These are phyloP conservation scores for Spathaspora sp. DNA, from an alignment of 1,139 yeast species.

Conservation along the genomic window DNA sequence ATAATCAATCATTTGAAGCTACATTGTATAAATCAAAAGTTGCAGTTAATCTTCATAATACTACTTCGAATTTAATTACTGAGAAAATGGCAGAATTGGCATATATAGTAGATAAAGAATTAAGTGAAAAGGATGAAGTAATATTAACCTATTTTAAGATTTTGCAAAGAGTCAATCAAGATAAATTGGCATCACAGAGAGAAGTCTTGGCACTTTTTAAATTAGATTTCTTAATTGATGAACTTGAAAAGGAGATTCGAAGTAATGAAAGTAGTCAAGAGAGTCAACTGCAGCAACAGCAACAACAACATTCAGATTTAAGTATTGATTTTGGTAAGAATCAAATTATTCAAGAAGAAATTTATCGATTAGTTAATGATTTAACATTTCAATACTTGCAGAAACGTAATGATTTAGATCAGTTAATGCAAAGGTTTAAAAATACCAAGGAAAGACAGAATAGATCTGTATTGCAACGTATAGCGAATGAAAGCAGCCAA, in stretches of 20 bases:
- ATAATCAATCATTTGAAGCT: constrained; percentile 36
- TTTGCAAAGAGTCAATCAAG: constrained; percentile 24
- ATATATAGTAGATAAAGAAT: constrained; percentile 40
- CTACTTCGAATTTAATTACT: constrained; percentile 35
- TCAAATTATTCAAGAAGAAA: constrained; percentile 44
- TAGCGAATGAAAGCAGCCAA: background rate
- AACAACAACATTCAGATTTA: too few species aligned
- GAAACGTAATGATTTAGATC: constrained; percentile 31
- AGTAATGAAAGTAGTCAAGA: constrained; percentile 10
- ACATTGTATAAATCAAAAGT: constrained; percentile 39
- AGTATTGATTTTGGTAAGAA: constrained; percentile 27
- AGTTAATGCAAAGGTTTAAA: constrained; percentile 18
- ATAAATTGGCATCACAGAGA: constrained; percentile 36
- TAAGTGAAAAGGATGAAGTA: constrained; percentile 38
- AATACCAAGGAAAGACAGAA: constrained; percentile 16
- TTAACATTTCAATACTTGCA: constrained; percentile 38
- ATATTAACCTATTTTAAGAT: constrained; percentile 30
- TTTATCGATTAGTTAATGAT: constrained; percentile 40
- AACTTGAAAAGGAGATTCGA: constrained; percentile 8
- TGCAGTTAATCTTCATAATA: constrained; percentile 36
- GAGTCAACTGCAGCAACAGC: constrained; percentile 7
- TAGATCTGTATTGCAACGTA: background rate
- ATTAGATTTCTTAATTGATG: constrained; percentile 34
- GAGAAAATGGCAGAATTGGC: constrained; percentile 44
- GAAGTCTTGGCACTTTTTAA: constrained; percentile 35